A percentile compares a stretch with the other conserved stretches of the same genome.
These are phyloP conservation scores for Thuja plicata DNA, from an alignment of 83 land plant species.

Conservation along the genomic window DNA sequence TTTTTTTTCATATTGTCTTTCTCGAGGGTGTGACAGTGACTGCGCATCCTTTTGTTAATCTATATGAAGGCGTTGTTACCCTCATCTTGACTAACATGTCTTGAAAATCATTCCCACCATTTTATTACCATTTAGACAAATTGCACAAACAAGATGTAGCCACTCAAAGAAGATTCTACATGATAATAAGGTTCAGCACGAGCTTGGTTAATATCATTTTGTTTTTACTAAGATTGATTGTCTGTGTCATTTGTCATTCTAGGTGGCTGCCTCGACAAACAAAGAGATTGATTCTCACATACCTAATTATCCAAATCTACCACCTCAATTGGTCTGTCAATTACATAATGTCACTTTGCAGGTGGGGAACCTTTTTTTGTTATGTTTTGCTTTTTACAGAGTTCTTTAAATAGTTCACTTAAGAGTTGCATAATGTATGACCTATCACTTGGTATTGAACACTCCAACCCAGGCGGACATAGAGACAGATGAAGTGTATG, in stretches of 20 bases:
- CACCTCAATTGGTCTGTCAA: conserved; percentile 66
- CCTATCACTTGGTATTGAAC: background rate
- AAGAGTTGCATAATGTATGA: background rate
- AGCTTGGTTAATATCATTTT: background rate
- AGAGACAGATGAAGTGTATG: conserved; percentile 80
- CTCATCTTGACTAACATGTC: background rate
- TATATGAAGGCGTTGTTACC: background rate
- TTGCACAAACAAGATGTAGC: background rate
- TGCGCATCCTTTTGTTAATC: background rate
- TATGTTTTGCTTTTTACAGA: background rate
- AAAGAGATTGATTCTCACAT: conserved; percentile 75
- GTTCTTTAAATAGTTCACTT: background rate
- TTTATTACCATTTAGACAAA: background rate
- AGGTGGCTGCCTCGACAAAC: conserved; percentile 78
- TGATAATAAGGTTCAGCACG: background rate
- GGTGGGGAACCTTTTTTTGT: conserved; percentile 32
- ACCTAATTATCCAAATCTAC: conserved; percentile 72
- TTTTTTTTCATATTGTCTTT: background rate
- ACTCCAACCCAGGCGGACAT: conserved; percentile 56
- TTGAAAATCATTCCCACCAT: background rate
- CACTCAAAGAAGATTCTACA: background rate
- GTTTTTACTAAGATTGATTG: background rate
- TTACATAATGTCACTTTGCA: conserved; percentile 78
- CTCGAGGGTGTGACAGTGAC: background rate
- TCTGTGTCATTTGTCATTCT: background rate